A percentile compares a stretch with the other conserved stretches of the same genome.
These are phyloP conservation scores for Ophiostoma quercus DNA, from an alignment of 2,329 filamentous ascomycete genomes.

Conservation along the genomic window DNA sequence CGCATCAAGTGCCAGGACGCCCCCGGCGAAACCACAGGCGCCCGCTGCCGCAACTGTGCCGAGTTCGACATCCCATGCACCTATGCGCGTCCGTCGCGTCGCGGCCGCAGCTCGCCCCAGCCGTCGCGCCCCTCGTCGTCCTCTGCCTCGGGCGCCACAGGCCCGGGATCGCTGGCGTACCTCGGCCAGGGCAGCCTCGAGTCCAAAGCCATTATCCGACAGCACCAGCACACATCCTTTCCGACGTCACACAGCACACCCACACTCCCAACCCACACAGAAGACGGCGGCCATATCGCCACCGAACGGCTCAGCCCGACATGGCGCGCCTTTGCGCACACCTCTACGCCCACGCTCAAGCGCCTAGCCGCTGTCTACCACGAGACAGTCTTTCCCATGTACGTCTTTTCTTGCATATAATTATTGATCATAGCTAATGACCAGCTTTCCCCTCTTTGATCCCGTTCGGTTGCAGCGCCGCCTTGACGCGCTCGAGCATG, in stretches of 20 bases:
- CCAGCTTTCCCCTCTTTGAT: conserved; percentile 30
- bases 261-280: conserved; percentile 7
- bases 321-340: conserved; percentile 28
- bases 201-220: background rate
- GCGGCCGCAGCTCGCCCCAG: conserved; percentile 25
- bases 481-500: conserved; percentile 28
- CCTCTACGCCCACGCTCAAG: conserved; percentile 27
- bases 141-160: conserved; percentile 5
- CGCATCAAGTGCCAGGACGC: conserved; percentile 29
- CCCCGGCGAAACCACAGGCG: conserved; percentile 14
- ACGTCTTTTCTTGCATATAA: too few species aligned
- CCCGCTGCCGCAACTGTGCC: conserved; percentile 28
- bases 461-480: conserved; percentile 26
- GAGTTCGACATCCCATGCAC: conserved; percentile 29
- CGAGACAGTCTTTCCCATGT: conserved; percentile 30
- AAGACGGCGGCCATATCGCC: conserved; percentile 18
- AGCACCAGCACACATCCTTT: conserved; percentile 5
- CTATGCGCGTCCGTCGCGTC: conserved; percentile 27
- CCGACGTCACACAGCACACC: background rate
- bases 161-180: background rate
- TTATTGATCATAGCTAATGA: background rate
- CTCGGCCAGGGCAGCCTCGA: background rate
- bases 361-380: conserved; percentile 27
- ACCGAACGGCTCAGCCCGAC: conserved; percentile 26
- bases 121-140: conserved; percentile 13